Base-by-base conservation (phyloP, 352 stramenopile genomes). In the Globisporangium lucens region DNA sequence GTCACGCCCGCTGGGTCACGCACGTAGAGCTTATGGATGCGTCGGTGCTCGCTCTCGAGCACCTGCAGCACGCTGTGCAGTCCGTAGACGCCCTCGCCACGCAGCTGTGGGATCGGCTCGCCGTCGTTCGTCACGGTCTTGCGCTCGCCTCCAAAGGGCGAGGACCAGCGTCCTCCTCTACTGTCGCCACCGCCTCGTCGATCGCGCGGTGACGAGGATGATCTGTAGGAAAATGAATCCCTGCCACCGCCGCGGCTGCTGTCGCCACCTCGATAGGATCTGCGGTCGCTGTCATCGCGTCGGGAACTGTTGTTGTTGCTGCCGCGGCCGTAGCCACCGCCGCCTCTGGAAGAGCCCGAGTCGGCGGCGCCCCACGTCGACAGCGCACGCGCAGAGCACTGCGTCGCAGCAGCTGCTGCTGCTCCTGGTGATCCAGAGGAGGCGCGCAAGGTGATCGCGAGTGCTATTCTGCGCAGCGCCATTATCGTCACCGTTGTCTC, bases 31-130 rank as follows among this genome's bases (percentile, higher is more conserved):
- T 71, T 66, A 60, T 93, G 73, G 3, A 72, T 55, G 3, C 69
- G 58, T 13, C 85, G 79, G 47, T 90, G 78, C n/a, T 74, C 73
- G 61, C 81, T 89, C 51, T 77, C 77, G 51, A 93, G 78, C 49
- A 78, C 82, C 67, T 91, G 83, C 17, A 87, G 66, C 13, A 91
- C 83, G 55, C 80, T 90, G 71, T 93, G 85, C 41, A 93, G 75
- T 4, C 85, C 85, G 64, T 90, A 91, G 17, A 93, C 75, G 2
- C 79, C 74, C 58, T 93, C 85, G 20, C 85, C 85, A 8, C 55
- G 53, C 17, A 85, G 56, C 53, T 89, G 74, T n/a, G 82, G 83
- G n/a, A 89, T 75, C 33, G 65, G 33, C 58, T 77, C 67, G 47
- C 74, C 74, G 59, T 78, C 74, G 51, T 69, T 72, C 36, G 74